Percentiles rank a stretch among this genome's conserved stretches.
Evolutionary conservation across 805 yeast genomes (phyloP).

Genomic region (Candida golubevii): DNA sequence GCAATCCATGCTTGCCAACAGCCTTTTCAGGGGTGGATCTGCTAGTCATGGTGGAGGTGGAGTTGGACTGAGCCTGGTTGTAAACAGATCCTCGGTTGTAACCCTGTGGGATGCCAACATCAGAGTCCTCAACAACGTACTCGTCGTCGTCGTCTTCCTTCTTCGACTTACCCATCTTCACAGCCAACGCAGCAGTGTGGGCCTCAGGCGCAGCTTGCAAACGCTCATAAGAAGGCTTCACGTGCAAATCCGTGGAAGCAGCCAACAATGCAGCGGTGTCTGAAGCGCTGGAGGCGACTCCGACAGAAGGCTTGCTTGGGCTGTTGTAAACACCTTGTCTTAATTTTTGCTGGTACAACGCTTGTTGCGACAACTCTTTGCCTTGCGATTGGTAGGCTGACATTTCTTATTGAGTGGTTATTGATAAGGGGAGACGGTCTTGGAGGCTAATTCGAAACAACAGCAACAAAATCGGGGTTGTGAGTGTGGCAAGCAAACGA

Average conservation of each 20-base stretch:
- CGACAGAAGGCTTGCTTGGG: slow-evolving; percentile 44
- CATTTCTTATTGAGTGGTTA: slow-evolving; percentile 18
- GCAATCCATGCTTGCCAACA: slow-evolving; percentile 33
- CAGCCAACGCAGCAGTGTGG: slow-evolving; percentile 58
- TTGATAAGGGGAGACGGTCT: not conserved
- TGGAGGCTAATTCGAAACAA: not conserved
- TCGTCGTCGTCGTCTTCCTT: slow-evolving; percentile 38
- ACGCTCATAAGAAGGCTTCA: slow-evolving; percentile 60
- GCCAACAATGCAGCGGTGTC: slow-evolving; percentile 78
- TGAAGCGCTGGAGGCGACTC: slow-evolving; percentile 65
- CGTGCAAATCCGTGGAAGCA: slow-evolving; percentile 57
- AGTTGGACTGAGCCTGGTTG: slow-evolving; percentile 34
- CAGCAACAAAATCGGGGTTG: not conserved
- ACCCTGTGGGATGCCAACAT: slow-evolving; percentile 29
- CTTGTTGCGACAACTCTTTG: slow-evolving; percentile 68
- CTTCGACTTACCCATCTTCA: slow-evolving; percentile 38
- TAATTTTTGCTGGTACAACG: slow-evolving; percentile 67
- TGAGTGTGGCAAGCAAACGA: not conserved
- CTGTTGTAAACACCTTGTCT: slow-evolving; percentile 64
- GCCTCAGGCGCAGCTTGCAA: slow-evolving; percentile 52
- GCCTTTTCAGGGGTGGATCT: slow-evolving; percentile 42
- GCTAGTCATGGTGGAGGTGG: slow-evolving; percentile 41
- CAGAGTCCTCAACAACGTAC: slow-evolving; percentile 26
- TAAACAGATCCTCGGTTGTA: slow-evolving; percentile 28
- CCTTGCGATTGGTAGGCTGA: slow-evolving; percentile 65